Percentiles rank a stretch among this genome's conserved stretches.
phyloP scores from a whole-genome alignment of 2,329 filamentous ascomycete species.

The Gnomoniopsis smithogilvyi region DNA sequence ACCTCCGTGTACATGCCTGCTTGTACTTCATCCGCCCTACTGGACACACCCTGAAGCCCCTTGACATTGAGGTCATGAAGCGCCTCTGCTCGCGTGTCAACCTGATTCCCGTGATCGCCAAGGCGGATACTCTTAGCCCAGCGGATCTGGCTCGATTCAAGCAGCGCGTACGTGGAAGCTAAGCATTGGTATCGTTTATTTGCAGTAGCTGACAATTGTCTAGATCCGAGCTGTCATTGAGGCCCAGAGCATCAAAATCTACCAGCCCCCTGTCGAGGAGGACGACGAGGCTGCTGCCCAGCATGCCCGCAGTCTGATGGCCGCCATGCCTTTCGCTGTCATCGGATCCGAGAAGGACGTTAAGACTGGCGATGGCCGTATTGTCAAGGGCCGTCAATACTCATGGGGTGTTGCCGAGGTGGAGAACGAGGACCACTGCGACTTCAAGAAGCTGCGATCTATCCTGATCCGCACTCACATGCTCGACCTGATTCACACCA shows the following conservation, averaged over 20 bases:
- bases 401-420: conserved; percentile 99
- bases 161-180: conserved; percentile 64
- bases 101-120: conserved; percentile 96
- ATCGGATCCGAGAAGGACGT: conserved; percentile 99
- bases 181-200: not conserved
- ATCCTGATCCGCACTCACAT: conserved; percentile 99
- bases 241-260: conserved; percentile 99
- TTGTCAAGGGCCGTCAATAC: conserved; percentile 98
- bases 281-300: conserved; percentile 95
- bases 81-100: conserved; percentile 97
- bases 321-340: conserved; percentile 97
- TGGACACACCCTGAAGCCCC: conserved; percentile 95
- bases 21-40: conserved; percentile 99
- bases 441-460: conserved; percentile 99
- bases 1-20: conserved; percentile 96
- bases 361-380: conserved; percentile 90
- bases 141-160: conserved; percentile 92
- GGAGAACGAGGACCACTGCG: conserved; percentile 99
- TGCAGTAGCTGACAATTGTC: conserved; percentile 25
- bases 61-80: conserved; percentile 99
- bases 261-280: conserved; percentile 95
- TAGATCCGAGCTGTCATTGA: conserved; percentile 94
- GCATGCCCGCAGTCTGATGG: conserved; percentile 91
- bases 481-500: conserved; percentile 99
- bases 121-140: conserved; percentile 96